Percentiles rank a stretch among this genome's conserved stretches.
These are phyloP conservation scores for Nemophila menziesii DNA, from an alignment of 257 asterid species.

Conservation along the genomic window DNA sequence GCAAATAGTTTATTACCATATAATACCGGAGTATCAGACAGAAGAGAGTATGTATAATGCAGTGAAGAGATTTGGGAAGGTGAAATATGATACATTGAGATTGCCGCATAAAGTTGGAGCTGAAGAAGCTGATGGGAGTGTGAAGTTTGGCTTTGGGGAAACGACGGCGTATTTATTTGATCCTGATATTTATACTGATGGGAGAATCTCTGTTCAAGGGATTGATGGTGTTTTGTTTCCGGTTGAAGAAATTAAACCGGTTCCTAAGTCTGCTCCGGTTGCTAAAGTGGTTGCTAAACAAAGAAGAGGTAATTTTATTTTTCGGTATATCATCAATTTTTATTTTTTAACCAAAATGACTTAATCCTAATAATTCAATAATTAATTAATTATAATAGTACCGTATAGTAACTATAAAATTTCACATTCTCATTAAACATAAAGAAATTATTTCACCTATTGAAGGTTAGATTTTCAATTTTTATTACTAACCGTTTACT, in stretches of 20 bases:
- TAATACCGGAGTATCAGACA: conserved; percentile 84
- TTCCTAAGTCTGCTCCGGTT: conserved; percentile 36
- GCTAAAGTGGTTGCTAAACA: conserved; percentile 38
- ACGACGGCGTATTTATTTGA: conserved; percentile 71
- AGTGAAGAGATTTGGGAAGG: conserved; percentile 78
- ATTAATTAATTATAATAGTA: conserved; percentile 4
- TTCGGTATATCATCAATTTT: neutral
- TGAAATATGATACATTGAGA: conserved; percentile 65
- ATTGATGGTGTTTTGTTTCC: conserved; percentile 74
- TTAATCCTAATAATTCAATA: neutral
- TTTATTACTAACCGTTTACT: too few relatives aligned
- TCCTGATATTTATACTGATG: conserved; percentile 91
- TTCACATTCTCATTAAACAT: too few relatives aligned
- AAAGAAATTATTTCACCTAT: too few relatives aligned
- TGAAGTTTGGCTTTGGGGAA: conserved; percentile 61
- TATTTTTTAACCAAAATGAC: neutral
- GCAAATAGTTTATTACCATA: conserved; percentile 78
- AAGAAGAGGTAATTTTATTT: conserved; percentile 46
- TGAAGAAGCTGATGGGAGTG: conserved; percentile 93
- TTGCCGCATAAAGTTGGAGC: conserved; percentile 80
- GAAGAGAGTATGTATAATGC: conserved; percentile 97
- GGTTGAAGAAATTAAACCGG: conserved; percentile 35
- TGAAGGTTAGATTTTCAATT: too few relatives aligned
- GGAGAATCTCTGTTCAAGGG: conserved; percentile 93
- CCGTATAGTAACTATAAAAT: neutral